Base-by-base conservation (phyloP, 2,329 filamentous ascomycete species). In the Talaromyces sp. region DNA sequence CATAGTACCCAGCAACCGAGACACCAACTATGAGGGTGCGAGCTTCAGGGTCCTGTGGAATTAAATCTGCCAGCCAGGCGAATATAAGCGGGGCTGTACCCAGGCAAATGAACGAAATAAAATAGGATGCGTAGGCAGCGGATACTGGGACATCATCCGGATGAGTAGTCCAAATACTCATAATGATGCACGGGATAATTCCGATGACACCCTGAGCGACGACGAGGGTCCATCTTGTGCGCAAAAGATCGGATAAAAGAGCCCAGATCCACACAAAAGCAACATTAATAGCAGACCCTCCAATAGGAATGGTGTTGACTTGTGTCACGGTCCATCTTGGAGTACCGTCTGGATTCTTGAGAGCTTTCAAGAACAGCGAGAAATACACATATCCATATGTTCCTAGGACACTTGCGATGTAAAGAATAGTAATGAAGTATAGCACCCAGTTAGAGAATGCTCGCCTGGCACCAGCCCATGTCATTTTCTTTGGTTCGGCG, bases 221-320 rank as follows among this genome's bases (percentile, higher is more conserved):
- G 27, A 82, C 77, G 5, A 82, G 67, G 0, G 73, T 75, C 80
- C 80, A 82, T 19, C 80, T 67, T 0, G 79, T 80, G 33, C 73
- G 71, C 1, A 82, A 58, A 8, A 75, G 62, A 62, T 82, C 80
- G 0, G 80, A 82, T 0, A 81, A 61, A 2, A 81, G 72, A 1
- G 79, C 80, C 79, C 80, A 82, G 11, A 80, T 71, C 80, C 80
- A 82, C 1, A 82, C 80, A 49, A 78, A 80, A 0, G 75, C 69
- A 2, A 80, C 77, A 16, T 79, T 79, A 45, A 80, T 78, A 4
- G 76, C 77, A 4, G 75, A 69, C 10, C 77, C 78, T 9, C 68
- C 76, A 14, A 80, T 79, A 0, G 79, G 78, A 48, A 81, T 80
- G 2, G 75, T 71, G 52, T 80, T 81, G 17, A 80, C 75, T 56